Evolutionary conservation across 192 early-diverging fungal genomes (phyloP).

Genomic region (Linderina pennispora): DNA sequence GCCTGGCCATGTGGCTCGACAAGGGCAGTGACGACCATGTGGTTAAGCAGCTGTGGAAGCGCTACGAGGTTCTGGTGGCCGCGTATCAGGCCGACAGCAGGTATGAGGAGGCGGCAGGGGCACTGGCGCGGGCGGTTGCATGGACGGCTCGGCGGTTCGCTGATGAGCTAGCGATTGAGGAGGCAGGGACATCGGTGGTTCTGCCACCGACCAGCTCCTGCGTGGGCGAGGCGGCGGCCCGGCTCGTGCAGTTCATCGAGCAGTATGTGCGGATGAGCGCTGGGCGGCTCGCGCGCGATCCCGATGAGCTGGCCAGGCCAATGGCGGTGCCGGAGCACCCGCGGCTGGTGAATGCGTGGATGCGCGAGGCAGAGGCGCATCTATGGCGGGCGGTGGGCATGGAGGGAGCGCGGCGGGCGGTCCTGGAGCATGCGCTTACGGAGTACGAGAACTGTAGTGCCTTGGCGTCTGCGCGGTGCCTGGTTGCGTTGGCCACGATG

Average conservation of each 20-base stretch:
- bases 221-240: neutral
- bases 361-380: constrained; percentile 29
- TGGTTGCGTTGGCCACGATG: constrained; percentile 24
- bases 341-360: constrained; percentile 21
- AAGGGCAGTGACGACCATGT: no score
- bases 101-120: constrained; percentile 5
- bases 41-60: constrained; percentile 39
- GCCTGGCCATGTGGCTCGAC: constrained; percentile 23
- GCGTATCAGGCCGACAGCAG: constrained; percentile 20
- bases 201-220: constrained; percentile 25
- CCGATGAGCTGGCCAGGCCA: neutral
- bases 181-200: neutral
- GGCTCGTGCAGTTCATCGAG: constrained; percentile 23
- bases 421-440: constrained; percentile 4
- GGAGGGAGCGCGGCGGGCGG: neutral
- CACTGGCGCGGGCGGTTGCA: constrained; percentile 14
- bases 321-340: constrained; percentile 3
- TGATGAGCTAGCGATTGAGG: no score
- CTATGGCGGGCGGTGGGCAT: constrained; percentile 10
- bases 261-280: constrained; percentile 40
- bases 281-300: constrained; percentile 12
- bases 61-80: constrained; percentile 32
- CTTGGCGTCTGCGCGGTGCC: constrained; percentile 18
- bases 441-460: constrained; percentile 5
- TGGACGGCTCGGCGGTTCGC: constrained; percentile 9